These are phyloP conservation scores for Pseudocercospora crystallina DNA, from an alignment of 2,329 filamentous ascomycete species.

Conservation along the genomic window DNA sequence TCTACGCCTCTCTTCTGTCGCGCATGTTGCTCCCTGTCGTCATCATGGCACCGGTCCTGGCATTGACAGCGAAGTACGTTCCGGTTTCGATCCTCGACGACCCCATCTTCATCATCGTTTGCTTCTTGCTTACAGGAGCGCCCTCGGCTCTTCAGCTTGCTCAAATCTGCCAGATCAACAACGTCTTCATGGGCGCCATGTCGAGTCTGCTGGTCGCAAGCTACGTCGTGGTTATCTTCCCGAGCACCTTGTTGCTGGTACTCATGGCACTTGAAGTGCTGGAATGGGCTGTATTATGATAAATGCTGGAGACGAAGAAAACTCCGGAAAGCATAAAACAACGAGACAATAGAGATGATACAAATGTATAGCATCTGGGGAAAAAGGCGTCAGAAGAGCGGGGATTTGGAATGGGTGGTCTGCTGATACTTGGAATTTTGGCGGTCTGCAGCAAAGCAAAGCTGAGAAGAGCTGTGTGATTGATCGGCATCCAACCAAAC, in stretches of 20 bases:
- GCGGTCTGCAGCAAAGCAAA: too few species aligned
- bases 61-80: slow-evolving; percentile 83
- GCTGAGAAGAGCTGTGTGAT: too few species aligned
- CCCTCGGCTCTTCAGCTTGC: slow-evolving; percentile 91
- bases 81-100: slow-evolving; percentile 93
- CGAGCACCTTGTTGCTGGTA: slow-evolving; percentile 85
- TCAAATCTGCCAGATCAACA: slow-evolving; percentile 98
- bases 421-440: too few species aligned
- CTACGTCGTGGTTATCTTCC: slow-evolving; percentile 92
- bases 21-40: slow-evolving; percentile 91
- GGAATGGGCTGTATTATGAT: slow-evolving; percentile 66
- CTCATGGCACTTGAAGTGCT: slow-evolving; percentile 90
- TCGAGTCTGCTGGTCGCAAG: slow-evolving; percentile 90
- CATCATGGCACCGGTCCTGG: slow-evolving; percentile 88
- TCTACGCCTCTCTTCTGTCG: slow-evolving; percentile 80
- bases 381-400: too few species aligned
- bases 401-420: too few species aligned
- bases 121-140: slow-evolving; percentile 91
- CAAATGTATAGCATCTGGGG: too few species aligned
- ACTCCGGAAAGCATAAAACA: too few species aligned
- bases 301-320: too few species aligned
- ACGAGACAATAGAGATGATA: too few species aligned
- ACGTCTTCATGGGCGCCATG: slow-evolving; percentile 94
- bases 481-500: too few species aligned
- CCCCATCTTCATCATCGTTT: slow-evolving; percentile 96